These are phyloP conservation scores for Funneliformis caledonium DNA, from an alignment of 371 early-diverging fungal species.

Conservation along the genomic window DNA sequence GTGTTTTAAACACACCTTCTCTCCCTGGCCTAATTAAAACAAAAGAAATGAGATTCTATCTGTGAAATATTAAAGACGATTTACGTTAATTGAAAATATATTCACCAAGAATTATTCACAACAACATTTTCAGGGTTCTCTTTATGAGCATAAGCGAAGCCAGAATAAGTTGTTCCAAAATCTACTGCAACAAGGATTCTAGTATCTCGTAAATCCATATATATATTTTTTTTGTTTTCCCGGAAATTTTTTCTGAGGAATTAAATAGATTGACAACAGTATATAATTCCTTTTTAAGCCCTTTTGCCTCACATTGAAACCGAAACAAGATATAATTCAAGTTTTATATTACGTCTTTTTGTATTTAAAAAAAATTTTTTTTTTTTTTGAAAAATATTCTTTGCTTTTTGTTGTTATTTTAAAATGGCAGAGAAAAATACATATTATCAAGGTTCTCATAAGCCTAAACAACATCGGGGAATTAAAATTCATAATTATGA, in stretches of 20 bases:
- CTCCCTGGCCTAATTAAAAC: background rate
- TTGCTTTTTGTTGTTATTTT: no score
- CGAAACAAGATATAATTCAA: background rate
- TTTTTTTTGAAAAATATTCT: no score
- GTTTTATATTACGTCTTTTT: background rate
- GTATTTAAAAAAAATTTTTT: no score
- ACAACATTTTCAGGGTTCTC: background rate
- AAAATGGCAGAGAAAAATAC: no score
- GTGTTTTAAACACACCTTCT: background rate
- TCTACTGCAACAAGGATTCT: slow-evolving; percentile 18
- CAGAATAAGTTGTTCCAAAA: slow-evolving; percentile 36
- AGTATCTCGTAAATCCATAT: background rate
- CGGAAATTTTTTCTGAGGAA: no score
- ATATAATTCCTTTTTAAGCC: background rate
- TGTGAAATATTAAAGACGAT: background rate
- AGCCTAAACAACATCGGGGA: no score
- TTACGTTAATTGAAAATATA: background rate
- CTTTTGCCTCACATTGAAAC: no score
- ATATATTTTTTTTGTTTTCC: no score
- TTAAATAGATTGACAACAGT: no score
- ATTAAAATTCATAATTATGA: background rate
- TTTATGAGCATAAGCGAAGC: background rate
- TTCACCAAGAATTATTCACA: background rate
- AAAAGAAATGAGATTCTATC: background rate
- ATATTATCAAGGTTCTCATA: no score